Evolutionary conservation across 2,329 filamentous ascomycete species (phyloP), one percentile per base, ranked within the genome.

Genomic region (Colletotrichum gloeosporioides): DNA sequence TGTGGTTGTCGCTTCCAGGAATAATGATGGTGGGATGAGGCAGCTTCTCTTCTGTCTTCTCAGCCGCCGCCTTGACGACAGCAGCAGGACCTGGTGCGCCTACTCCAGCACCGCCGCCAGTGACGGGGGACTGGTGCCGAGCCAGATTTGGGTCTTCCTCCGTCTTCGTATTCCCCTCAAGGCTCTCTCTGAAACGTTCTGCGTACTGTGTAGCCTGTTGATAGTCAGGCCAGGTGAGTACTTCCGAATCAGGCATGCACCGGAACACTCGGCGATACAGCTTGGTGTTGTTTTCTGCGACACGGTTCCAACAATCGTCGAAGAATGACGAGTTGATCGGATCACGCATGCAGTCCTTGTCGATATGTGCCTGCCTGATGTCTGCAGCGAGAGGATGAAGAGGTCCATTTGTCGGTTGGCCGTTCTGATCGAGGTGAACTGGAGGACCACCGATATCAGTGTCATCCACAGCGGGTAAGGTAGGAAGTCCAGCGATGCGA

Each of bases 241-340:
- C 97, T 82, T 98, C 95, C 68, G 93, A 98, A 83, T 99, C 97
- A 2, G 97, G 97, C 95, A 98, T 98, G 85, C 96, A 98, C 63
- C 96, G 93, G 88, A 99, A 99, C 10, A 99, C 96, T 77, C 94
- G 92, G 36, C 97, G 94, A 86, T 95, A 99, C 64, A 99, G 91
- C 82, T 96, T 96, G 4, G 97, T 99, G 83, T 99, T 99, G 87
- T 99, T 99, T 78, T 94, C 93, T 1, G 97, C 97, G 69, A 96
- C 93, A 22, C 92, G 90, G 78, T 94, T 93, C 98, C 98, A 99
- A 3, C 95, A 93, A 77, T 98, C 95, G 62, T 97, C 92, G 82
- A 95, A 95, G 85, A 99, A 99, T 2, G 90, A 87, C 70, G 95
- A 90, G 74, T 93, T 93, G 55, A 99, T 86, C 0, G 98, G 97